Evolutionary conservation across 2,329 filamentous ascomycete genomes (phyloP), one percentile per base, ranked within the genome.

Genomic region (Exophiala viscosa): DNA sequence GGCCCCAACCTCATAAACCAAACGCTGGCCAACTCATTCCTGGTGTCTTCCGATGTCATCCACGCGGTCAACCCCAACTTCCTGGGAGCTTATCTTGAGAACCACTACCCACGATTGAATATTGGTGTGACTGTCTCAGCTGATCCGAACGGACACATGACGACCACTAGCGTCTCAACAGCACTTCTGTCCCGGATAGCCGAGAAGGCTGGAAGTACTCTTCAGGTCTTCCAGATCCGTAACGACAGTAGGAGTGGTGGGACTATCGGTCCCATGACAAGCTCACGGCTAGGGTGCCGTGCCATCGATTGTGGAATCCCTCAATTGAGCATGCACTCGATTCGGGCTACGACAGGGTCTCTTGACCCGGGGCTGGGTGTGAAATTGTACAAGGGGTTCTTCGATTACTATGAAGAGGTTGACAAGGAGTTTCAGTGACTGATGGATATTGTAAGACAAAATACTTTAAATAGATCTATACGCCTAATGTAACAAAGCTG

Each of bases 31-130:
- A 89, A 89, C 69, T 95, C 88, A 14, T 97, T 96, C 81, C 79
- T 97, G 58, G 81, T 96, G 52, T 95, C 88, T 1, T 89, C 89
- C 18, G 93, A 99, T 67, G 93, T 99, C 51, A 93, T 86, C 4
- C 93, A 97, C 71, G 90, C 92, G 36, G 87, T 91, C 7, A 92
- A 96, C 74, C 93, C 93, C 53, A 97, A 97, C 75, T 99, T 97
- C 76, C 74, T 90, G 0, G 79, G 79, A 59, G 83, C 81, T 23
- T 97, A 97, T 73, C 84, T 96, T 14, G 81, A 88, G 51, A 86
- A 88, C 63, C 93, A 99, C 72, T 79, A 88, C 2, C 92, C 93
- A 1, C 82, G 88, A 53, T 81, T 99, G 48, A 99, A 99, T 68
- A 83, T 93, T 31, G 93, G 93, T 33, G 80, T 96, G 31, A 82